Evolutionary conservation across 352 stramenopile species (phyloP), one percentile per base, ranked within the genome.

Genomic region (Pythium phragmitis): DNA sequence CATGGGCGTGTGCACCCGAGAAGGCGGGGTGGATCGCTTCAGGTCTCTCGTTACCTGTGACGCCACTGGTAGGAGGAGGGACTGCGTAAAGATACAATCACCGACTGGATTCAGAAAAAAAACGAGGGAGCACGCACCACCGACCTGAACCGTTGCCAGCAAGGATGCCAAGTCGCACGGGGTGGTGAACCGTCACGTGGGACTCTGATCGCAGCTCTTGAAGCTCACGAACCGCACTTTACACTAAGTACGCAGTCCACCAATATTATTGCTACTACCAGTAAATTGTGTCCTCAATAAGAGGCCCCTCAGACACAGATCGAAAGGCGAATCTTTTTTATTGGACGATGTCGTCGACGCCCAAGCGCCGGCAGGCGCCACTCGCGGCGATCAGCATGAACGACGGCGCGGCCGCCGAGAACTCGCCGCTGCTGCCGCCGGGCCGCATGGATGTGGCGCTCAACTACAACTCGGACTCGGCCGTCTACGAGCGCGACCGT

Each of bases 381-480:
- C 48, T 63, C 13, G 53, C 62, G 17, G 37, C 46, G 8, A 60
- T 68, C 46, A 37, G 52, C 34, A 46, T 68, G 56, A 37, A 60
- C 73, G 37, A 72, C 34, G 28, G 42, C 70, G 57, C 61, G 50
- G 39, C 57, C 30, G 57, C 66, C 17, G 75, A 80, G 48, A 57
- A 72, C 52, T 87, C 79, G 23, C 79, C 82, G 14, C 68, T 93
- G 63, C 72, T 93, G 28, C 69, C 73, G 45, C 34, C 67, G 0
- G 76, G 77, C 30, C 65, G 53, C 9, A 66, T 88, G 36, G 26
- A 30, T 5, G 26, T 30, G 26, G 76, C 80, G 62, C 75, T 90
- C 50, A 90, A 94, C 63, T 94, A 94, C 70, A 94, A 94, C 75
- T 94, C 85, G 47, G 85, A 94, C 60, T 92, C 85, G 61, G 85